These are phyloP conservation scores for Clitopilus passeckerianus DNA, from an alignment of 768 basidiomycete species.

Conservation along the genomic window DNA sequence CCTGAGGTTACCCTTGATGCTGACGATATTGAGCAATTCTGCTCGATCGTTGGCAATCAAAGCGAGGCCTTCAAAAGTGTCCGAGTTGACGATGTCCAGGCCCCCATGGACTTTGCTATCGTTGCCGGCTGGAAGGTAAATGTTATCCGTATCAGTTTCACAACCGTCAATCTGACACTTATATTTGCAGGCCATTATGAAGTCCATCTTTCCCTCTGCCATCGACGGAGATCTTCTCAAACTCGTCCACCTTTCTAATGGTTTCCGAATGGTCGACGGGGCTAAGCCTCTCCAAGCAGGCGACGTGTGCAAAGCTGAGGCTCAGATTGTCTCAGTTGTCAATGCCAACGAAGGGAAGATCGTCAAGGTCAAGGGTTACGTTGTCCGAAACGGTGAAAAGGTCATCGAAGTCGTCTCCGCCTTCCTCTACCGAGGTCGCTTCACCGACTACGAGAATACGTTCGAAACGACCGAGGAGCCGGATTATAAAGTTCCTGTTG, in stretches of 20 bases:
- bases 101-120: slow-evolving; percentile 99
- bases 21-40: slow-evolving; percentile 81
- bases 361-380: slow-evolving; percentile 84
- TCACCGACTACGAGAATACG: slow-evolving; percentile 91
- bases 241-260: slow-evolving; percentile 96
- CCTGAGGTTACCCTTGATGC: slow-evolving; percentile 82
- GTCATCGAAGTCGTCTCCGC: slow-evolving; percentile 93
- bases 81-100: slow-evolving; percentile 65
- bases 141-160: slow-evolving; percentile 2
- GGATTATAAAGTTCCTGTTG: slow-evolving; percentile 76
- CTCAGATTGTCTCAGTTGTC: slow-evolving; percentile 82
- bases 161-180: slow-evolving; percentile 3
- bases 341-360: slow-evolving; percentile 92
- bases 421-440: slow-evolving; percentile 95
- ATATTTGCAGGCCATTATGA: slow-evolving; percentile 86
- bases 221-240: slow-evolving; percentile 95
- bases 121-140: slow-evolving; percentile 97
- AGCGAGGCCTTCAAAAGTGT: slow-evolving; percentile 84
- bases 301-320: slow-evolving; percentile 87
- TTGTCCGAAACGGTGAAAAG: slow-evolving; percentile 69
- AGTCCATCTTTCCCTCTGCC: slow-evolving; percentile 87
- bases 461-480: slow-evolving; percentile 91
- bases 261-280: slow-evolving; percentile 85
- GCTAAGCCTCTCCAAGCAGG: slow-evolving; percentile 74
- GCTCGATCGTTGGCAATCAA: slow-evolving; percentile 89